Evolutionary conservation across 1,284 basidiomycete genomes (phyloP).

Genomic region (Grifola frondosa): DNA sequence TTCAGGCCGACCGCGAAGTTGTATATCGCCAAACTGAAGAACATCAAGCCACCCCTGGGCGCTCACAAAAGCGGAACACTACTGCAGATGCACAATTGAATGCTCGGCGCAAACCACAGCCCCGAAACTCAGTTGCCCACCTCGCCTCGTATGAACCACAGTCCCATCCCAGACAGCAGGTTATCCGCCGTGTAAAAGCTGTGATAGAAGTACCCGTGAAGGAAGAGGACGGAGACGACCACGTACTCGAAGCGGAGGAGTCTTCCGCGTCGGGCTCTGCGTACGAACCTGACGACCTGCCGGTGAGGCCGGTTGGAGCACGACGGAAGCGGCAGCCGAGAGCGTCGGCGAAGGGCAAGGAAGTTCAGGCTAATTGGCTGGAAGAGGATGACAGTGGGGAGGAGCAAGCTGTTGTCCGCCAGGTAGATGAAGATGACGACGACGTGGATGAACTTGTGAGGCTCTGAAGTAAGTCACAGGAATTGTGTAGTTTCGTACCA

Average conservation of each 20-base stretch:
- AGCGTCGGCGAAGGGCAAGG: conserved; percentile 3
- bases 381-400: too few species aligned
- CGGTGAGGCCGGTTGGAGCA: conserved; percentile 1
- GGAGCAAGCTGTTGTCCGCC: conserved; percentile 21
- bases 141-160: too few species aligned
- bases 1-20: too few species aligned
- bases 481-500: not conserved
- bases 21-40: too few species aligned
- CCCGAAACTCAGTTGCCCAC: conserved; percentile 4
- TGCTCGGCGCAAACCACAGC: conserved; percentile 9
- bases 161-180: conserved; percentile 17
- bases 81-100: conserved; percentile 11
- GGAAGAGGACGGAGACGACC: conserved; percentile 32
- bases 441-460: conserved; percentile 13
- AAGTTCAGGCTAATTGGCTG: conserved; percentile 7
- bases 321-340: conserved; percentile 7
- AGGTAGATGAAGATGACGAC: conserved; percentile 21
- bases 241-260: conserved; percentile 14
- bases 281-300: conserved; percentile 19
- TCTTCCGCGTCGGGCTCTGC: conserved; percentile 19
- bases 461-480: not conserved
- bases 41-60: too few species aligned
- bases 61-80: conserved; percentile 22
- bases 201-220: conserved; percentile 45
- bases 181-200: conserved; percentile 46